Evolutionary conservation across 495 filamentous ascomycete species (phyloP).

Genomic region (Xylaria acuta): DNA sequence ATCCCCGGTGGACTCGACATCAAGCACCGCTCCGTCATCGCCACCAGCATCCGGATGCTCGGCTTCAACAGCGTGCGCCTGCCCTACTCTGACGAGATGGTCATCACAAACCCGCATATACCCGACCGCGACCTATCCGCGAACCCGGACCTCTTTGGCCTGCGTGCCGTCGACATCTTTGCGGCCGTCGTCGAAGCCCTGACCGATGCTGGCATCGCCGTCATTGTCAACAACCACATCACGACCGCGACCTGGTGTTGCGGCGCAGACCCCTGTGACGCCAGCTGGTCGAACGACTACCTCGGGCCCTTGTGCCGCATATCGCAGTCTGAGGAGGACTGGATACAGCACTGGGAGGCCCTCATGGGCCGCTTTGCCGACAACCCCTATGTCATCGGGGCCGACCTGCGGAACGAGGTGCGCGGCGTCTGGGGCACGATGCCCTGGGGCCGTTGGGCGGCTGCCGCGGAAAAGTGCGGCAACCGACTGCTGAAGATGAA

Average conservation of each 20-base stretch:
- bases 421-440: conserved; percentile 68
- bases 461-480: conserved; percentile 61
- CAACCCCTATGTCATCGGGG: conserved; percentile 63
- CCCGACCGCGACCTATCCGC: conserved; percentile 52
- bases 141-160: conserved; percentile 60
- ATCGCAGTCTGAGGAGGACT: conserved; percentile 61
- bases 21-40: conserved; percentile 62
- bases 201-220: conserved; percentile 62
- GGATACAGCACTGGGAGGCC: conserved; percentile 65
- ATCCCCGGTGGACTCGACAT: conserved; percentile 65
- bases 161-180: conserved; percentile 61
- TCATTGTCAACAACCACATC: conserved; percentile 69
- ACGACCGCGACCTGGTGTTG: conserved; percentile 67
- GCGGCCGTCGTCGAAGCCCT: conserved; percentile 58
- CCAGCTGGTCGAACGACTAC: conserved; percentile 63
- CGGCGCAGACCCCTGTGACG: conserved; percentile 65
- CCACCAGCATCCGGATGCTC: conserved; percentile 54
- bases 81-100: conserved; percentile 68
- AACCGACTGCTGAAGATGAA: conserved; percentile 62
- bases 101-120: conserved; percentile 58
- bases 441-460: conserved; percentile 63
- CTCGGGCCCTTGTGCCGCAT: conserved; percentile 60
- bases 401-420: conserved; percentile 67
- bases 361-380: conserved; percentile 58
- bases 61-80: conserved; percentile 70